A percentile compares a stretch with the other conserved stretches of the same genome.
phyloP scores from a whole-genome alignment of 495 filamentous ascomycete genomes.

The Penicillium robsamsonii region DNA sequence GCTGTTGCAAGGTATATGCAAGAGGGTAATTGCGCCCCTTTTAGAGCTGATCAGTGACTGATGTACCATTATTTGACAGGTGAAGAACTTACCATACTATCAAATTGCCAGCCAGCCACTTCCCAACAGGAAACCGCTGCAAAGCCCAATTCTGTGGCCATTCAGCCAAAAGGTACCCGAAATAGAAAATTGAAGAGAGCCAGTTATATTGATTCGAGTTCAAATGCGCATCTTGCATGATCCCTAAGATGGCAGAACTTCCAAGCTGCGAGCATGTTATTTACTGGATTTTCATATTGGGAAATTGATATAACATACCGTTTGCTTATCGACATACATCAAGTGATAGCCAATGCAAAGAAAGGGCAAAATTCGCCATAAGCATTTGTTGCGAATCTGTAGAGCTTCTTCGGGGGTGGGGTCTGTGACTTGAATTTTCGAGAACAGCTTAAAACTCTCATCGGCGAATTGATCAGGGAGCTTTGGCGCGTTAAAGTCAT shows the following conservation, averaged over 20 bases:
- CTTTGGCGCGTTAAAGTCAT: constrained; percentile 20
- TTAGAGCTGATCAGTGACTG: background rate
- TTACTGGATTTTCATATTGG: background rate
- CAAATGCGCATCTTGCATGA: constrained; percentile 46
- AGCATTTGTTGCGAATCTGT: constrained; percentile 38
- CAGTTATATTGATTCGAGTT: constrained; percentile 42
- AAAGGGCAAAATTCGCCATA: constrained; percentile 42
- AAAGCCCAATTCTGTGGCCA: constrained; percentile 44
- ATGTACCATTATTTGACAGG: background rate
- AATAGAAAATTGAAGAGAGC: constrained; percentile 53
- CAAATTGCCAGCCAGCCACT: constrained; percentile 40
- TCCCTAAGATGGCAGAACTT: constrained; percentile 50
- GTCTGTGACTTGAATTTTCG: constrained; percentile 36
- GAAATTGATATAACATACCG: constrained; percentile 24
- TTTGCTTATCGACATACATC: constrained; percentile 49
- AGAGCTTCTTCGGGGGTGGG: constrained; percentile 37
- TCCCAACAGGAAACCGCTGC: constrained; percentile 40
- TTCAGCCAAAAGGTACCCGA: constrained; percentile 43
- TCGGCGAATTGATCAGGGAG: constrained; percentile 40
- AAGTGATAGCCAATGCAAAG: constrained; percentile 45
- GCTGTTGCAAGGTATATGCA: constrained; percentile 39
- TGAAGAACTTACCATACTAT: constrained; percentile 30
- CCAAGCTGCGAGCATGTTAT: constrained; percentile 29
- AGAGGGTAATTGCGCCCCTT: constrained; percentile 37
- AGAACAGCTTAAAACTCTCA: constrained; percentile 45